Evolutionary conservation across 805 yeast genomes (phyloP), one percentile per base, ranked within the genome.

Genomic region (Candida chauliodis): DNA sequence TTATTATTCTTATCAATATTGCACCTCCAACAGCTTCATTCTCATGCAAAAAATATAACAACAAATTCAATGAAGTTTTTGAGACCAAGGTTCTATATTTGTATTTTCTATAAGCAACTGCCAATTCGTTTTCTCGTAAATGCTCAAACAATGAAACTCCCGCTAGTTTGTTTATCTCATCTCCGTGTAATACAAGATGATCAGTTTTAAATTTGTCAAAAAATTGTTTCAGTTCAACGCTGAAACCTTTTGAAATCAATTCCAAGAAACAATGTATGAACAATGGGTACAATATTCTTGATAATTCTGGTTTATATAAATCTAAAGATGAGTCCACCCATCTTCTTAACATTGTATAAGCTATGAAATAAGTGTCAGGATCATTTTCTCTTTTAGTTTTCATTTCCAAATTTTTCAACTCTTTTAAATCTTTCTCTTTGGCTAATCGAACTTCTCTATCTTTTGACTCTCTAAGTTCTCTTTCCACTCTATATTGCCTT

Each of bases 271-370:
- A 78, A 59, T 91, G 95, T 36, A 91, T 83, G 61, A 90, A 93
- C n/a, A 93, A 71, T 5, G 99, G 99, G 58, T 85, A 93, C 49
- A 91, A 64, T 30, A 91, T 75, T 47, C 93, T 77, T 40, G 82
- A 76, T 43, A 93, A 71, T 59, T 93, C 97, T 13, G 95, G 89
- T 60, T 78, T 84, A 61, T 93, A 93, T 62, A 93, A 73, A 58
- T 91, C 99, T 50, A 93, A 71, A 0, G 96, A 88, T 13, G 87
- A 74, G 49, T 88, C 95, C 28, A 87, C 85, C 98, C 98, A 93
- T 35, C 81, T 80, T 45, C 85, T 76, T 45, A 89, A 74, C 58
- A 87, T 73, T 13, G 81, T 69, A 62, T 89, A 93, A 1, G 95
- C 96, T 32, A 87, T 72, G n/a, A 74, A 68, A 58, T 85, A 90